Percentiles rank a stretch among this genome's conserved stretches.
These are phyloP conservation scores for Baorangia bicolor DNA, from an alignment of 768 basidiomycete genomes.

Conservation along the genomic window DNA sequence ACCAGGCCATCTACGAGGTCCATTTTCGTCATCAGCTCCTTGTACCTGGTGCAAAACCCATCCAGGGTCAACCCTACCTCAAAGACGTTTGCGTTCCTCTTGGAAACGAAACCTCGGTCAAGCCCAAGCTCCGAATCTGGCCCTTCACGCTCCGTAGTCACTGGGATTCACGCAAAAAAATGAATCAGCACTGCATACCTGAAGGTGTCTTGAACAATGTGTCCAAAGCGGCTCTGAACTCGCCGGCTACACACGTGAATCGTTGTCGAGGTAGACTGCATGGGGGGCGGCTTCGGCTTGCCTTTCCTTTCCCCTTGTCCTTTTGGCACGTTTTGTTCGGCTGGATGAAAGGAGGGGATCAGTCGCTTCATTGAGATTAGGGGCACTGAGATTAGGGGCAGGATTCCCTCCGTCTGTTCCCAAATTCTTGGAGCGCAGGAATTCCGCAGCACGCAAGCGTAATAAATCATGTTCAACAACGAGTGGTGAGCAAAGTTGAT, in stretches of 20 bases:
- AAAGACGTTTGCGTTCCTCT: slow-evolving; percentile 62
- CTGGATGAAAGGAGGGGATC: no score
- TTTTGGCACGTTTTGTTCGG: no score
- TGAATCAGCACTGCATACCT: slow-evolving; percentile 87
- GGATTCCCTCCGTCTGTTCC: no score
- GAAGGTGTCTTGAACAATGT: slow-evolving; percentile 84
- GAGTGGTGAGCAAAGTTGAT: no score
- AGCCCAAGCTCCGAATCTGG: slow-evolving; percentile 79
- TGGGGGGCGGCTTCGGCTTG: no score
- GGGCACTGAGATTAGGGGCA: no score
- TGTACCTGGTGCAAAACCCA: slow-evolving; percentile 87
- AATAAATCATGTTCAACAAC: no score
- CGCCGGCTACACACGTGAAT: slow-evolving; percentile 87
- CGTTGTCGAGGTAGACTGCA: no score
- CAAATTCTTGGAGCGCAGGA: no score
- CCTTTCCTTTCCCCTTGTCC: no score
- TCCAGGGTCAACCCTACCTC: slow-evolving; percentile 83
- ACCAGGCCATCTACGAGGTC: slow-evolving; percentile 61
- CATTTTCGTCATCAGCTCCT: slow-evolving; percentile 54
- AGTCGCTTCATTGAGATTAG: no score
- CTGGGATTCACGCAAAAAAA: slow-evolving; percentile 95
- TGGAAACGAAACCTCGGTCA: slow-evolving; percentile 79
- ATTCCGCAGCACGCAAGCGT: no score
- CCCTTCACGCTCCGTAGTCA: slow-evolving; percentile 87
- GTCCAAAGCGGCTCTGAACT: slow-evolving; percentile 83